Conservation (phyloP, 1,139 yeast species). For the Candida glucosophila region DNA sequence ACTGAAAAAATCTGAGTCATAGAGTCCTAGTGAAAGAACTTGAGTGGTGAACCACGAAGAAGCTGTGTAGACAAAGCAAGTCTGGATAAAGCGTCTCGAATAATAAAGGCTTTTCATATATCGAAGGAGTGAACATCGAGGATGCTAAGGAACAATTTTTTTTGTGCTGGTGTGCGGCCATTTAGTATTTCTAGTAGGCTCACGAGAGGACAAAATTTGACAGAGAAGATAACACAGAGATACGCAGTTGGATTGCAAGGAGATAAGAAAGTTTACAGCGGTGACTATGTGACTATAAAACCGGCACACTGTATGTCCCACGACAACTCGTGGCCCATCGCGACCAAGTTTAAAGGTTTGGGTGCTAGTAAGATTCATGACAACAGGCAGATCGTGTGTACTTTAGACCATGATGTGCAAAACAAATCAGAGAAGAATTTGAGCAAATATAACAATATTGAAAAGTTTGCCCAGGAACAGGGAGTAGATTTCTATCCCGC, state of each 20-base stretch:
- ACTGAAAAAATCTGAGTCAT: too few relatives aligned
- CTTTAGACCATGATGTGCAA: conserved; percentile 96
- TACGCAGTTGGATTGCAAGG: conserved; percentile 77
- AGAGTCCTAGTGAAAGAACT: too few relatives aligned
- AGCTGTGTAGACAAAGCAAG: too few relatives aligned
- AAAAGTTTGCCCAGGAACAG: conserved; percentile 78
- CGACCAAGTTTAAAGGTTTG: conserved; percentile 87
- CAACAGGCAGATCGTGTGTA: conserved; percentile 86
- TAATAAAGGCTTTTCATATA: too few relatives aligned
- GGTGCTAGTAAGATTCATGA: conserved; percentile 83
- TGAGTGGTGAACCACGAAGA: too few relatives aligned
- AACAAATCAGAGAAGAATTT: conserved; percentile 83
- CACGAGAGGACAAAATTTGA: conserved; percentile 63
- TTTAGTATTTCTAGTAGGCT: conserved; percentile 8
- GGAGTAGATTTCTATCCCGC: conserved; percentile 98
- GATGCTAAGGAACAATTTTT: too few relatives aligned
- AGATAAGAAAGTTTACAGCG: conserved; percentile 68
- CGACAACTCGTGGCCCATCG: conserved; percentile 99
- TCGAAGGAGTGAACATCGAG: too few relatives aligned
- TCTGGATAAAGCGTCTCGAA: too few relatives aligned
- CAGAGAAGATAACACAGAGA: conserved; percentile 91
- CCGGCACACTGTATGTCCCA: conserved; percentile 99
- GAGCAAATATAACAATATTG: conserved; percentile 80
- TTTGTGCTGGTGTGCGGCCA: conserved; percentile 6
- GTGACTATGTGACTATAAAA: conserved; percentile 89